phyloP scores from a whole-genome alignment of 176 grass and related monocot genomes.

The Oryza glaberrima region DNA sequence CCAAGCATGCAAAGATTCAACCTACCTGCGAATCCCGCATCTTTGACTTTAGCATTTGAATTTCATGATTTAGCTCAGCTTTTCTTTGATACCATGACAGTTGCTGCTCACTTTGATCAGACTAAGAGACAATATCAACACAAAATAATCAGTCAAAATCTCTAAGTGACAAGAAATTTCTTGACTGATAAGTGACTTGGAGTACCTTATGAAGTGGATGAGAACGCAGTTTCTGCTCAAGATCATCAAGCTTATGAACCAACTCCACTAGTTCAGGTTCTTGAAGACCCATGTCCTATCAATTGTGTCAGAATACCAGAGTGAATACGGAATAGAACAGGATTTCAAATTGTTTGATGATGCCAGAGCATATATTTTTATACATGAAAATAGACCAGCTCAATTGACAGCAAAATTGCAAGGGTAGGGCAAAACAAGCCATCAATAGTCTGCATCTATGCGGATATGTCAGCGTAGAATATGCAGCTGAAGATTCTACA shows the following conservation, averaged over 20 bases:
- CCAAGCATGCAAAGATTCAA: constrained; percentile 32
- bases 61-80: constrained; percentile 93
- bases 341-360: constrained; percentile 21
- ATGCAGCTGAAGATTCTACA: constrained; percentile 10
- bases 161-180: constrained; percentile 22
- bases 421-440: constrained; percentile 19
- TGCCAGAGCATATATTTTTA: constrained; percentile 24
- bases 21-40: constrained; percentile 94
- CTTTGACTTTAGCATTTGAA: constrained; percentile 84
- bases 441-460: background rate
- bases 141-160: constrained; percentile 14
- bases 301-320: constrained; percentile 39
- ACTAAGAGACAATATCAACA: constrained; percentile 43
- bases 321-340: background rate
- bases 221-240: constrained; percentile 78
- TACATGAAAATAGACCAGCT: constrained; percentile 1
- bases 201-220: constrained; percentile 87
- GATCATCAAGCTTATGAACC: constrained; percentile 83
- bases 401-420: constrained; percentile 22
- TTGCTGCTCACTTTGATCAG: constrained; percentile 94
- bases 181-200: constrained; percentile 19
- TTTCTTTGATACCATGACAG: constrained; percentile 91
- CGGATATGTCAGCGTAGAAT: constrained; percentile 20
- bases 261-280: constrained; percentile 81
- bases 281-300: constrained; percentile 93